These are phyloP conservation scores for Byssochlamys sp. DNA, from an alignment of 2,329 filamentous ascomycete genomes.

Conservation along the genomic window DNA sequence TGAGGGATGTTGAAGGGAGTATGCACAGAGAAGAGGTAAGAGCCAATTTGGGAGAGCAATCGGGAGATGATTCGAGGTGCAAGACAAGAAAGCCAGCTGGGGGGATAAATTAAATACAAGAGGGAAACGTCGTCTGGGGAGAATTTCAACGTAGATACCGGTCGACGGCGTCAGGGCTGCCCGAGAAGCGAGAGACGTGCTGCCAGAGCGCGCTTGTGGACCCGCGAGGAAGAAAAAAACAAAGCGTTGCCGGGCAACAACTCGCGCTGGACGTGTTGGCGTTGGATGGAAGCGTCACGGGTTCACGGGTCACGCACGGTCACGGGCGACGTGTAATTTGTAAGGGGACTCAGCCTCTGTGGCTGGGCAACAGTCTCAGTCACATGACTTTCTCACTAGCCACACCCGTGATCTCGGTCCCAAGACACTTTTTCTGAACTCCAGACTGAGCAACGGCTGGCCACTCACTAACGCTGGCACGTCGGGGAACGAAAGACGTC, in stretches of 20 bases:
- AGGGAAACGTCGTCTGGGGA: constrained; percentile 2
- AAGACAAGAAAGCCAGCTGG: constrained; percentile 5
- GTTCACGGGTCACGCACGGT: not conserved
- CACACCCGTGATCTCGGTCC: constrained; percentile 6
- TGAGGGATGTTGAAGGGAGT: not conserved
- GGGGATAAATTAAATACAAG: constrained; percentile 10
- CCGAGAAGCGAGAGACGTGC: not conserved
- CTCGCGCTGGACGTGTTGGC: constrained; percentile 7
- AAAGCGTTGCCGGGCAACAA: constrained; percentile 43
- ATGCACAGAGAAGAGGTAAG: not conserved
- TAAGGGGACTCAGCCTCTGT: not conserved
- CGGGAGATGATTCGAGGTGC: not conserved
- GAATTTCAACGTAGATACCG: not conserved
- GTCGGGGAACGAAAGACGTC: not conserved
- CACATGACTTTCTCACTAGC: constrained; percentile 2
- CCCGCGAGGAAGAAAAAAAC: constrained; percentile 10
- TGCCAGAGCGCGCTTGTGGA: constrained; percentile 9
- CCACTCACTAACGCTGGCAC: not conserved
- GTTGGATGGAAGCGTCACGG: not conserved
- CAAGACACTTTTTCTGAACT: constrained; percentile 13
- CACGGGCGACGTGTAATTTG: constrained; percentile 2
- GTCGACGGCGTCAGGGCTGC: not conserved
- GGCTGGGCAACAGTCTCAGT: constrained; percentile 13
- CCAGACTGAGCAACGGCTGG: not conserved
- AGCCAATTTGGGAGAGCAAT: not conserved